Conservation (phyloP, 2,329 filamentous ascomycete species). For the Penicillium sp. region DNA sequence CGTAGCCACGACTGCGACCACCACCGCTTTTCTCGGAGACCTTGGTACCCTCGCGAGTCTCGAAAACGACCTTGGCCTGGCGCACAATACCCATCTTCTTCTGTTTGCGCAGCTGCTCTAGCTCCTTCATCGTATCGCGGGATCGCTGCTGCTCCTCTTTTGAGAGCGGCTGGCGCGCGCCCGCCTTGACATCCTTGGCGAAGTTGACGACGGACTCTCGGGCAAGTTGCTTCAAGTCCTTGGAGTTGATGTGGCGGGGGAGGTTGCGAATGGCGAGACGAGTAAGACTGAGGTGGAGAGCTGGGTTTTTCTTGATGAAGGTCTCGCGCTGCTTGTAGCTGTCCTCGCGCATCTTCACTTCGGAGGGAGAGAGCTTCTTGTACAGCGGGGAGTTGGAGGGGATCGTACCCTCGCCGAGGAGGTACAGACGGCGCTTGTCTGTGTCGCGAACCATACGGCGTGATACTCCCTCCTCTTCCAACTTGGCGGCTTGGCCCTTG, state of each 20-base stretch:
- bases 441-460: constrained; percentile 67
- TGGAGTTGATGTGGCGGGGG: constrained; percentile 76
- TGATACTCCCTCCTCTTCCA: constrained; percentile 66
- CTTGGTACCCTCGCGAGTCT: constrained; percentile 81
- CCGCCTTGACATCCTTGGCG: constrained; percentile 80
- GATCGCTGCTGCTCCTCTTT: constrained; percentile 83
- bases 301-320: constrained; percentile 86
- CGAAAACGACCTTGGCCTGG: constrained; percentile 93
- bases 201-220: constrained; percentile 93
- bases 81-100: constrained; percentile 85
- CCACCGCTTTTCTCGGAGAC: constrained; percentile 72
- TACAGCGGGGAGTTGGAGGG: constrained; percentile 73
- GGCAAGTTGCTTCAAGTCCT: constrained; percentile 86
- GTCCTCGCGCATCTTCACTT: constrained; percentile 83
- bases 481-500: constrained; percentile 71
- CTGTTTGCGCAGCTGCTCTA: constrained; percentile 73
- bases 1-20: constrained; percentile 86
- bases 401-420: constrained; percentile 83
- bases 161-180: constrained; percentile 72
- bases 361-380: constrained; percentile 69
- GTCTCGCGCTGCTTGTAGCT: constrained; percentile 84
- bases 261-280: constrained; percentile 90
- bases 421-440: constrained; percentile 86
- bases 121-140: constrained; percentile 73
- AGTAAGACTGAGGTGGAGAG: constrained; percentile 81